Percentiles rank a stretch among this genome's conserved stretches.
phyloP scores from a whole-genome alignment of 2,329 filamentous ascomycete species.

The Dactylella cylindrospora region DNA sequence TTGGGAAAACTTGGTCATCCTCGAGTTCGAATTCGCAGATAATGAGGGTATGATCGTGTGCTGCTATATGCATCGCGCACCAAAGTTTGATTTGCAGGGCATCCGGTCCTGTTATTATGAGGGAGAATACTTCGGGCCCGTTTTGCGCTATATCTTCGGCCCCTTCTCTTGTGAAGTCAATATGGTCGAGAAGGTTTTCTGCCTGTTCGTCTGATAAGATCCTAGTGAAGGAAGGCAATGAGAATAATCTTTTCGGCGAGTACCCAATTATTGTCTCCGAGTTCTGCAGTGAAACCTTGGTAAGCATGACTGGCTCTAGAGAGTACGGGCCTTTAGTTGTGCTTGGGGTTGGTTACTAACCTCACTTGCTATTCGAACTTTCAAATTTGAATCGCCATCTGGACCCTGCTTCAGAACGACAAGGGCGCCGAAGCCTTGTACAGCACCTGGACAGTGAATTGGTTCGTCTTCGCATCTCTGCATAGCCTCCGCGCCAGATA shows the following conservation, averaged over 20 bases:
- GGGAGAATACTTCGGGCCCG: slow-evolving; percentile 81
- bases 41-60: slow-evolving; percentile 63
- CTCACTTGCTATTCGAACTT: slow-evolving; percentile 48
- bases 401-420: slow-evolving; percentile 64
- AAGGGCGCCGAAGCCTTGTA: slow-evolving; percentile 78
- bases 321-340: not conserved
- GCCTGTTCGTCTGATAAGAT: slow-evolving; percentile 80
- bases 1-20: slow-evolving; percentile 69
- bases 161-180: slow-evolving; percentile 84
- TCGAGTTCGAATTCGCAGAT: slow-evolving; percentile 89
- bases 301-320: too few species aligned
- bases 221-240: slow-evolving; percentile 73
- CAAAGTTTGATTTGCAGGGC: slow-evolving; percentile 65
- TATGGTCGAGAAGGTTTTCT: slow-evolving; percentile 79
- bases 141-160: slow-evolving; percentile 72
- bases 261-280: slow-evolving; percentile 73
- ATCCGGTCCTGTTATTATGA: slow-evolving; percentile 61
- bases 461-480: slow-evolving; percentile 88
- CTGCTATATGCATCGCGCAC: slow-evolving; percentile 78
- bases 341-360: slow-evolving; percentile 31
- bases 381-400: slow-evolving; percentile 57
- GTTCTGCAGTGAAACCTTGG: slow-evolving; percentile 60
- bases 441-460: slow-evolving; percentile 79
- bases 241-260: slow-evolving; percentile 73
- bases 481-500: slow-evolving; percentile 65